Percentiles rank a stretch among this genome's conserved stretches.
Conservation (phyloP, 2,329 filamentous ascomycete genomes). For the Cladosporium sp. region DNA sequence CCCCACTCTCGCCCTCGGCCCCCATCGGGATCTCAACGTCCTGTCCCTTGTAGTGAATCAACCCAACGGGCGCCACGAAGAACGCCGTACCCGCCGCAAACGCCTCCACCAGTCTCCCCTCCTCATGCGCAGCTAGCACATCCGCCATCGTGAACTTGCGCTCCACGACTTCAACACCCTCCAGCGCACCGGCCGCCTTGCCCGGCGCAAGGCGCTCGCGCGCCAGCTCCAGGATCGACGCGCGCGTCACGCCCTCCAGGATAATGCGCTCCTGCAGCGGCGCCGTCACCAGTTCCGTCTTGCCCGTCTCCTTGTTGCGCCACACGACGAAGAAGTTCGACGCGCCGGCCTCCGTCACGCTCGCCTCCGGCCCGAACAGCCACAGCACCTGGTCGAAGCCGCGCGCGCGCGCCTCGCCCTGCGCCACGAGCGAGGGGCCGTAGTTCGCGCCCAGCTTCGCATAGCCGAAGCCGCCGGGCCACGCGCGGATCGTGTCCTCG, state of each 20-base stretch:
- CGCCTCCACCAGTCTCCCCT: slow-evolving; percentile 74
- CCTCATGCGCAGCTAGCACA: slow-evolving; percentile 61
- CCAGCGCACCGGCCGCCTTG: slow-evolving; percentile 23
- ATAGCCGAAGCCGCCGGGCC: slow-evolving; percentile 88
- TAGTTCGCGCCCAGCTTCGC: slow-evolving; percentile 94
- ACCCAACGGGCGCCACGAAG: slow-evolving; percentile 42
- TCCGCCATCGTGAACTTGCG: slow-evolving; percentile 76
- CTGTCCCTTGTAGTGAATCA: slow-evolving; percentile 41
- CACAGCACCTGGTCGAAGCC: slow-evolving; percentile 92
- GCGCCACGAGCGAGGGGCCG: slow-evolving; percentile 73
- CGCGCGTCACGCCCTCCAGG: slow-evolving; percentile 79
- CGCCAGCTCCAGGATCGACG: slow-evolving; percentile 69
- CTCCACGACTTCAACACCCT: slow-evolving; percentile 65
- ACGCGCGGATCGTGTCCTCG: slow-evolving; percentile 80
- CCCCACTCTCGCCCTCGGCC: slow-evolving; percentile 34
- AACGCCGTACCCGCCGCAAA: slow-evolving; percentile 81
- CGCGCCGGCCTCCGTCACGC: slow-evolving; percentile 85
- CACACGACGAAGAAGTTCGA: slow-evolving; percentile 88
- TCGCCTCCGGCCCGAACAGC: slow-evolving; percentile 72
- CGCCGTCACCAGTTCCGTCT: slow-evolving; percentile 70
- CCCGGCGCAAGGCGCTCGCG: slow-evolving; percentile 51
- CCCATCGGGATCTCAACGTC: slow-evolving; percentile 38
- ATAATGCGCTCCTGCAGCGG: slow-evolving; percentile 76
- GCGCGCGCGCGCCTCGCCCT: slow-evolving; percentile 62
- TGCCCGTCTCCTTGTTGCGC: slow-evolving; percentile 54